Evolutionary conservation across 2,329 filamentous ascomycete species (phyloP), one percentile per base, ranked within the genome.

Genomic region (Aphanoascus verrucosus): DNA sequence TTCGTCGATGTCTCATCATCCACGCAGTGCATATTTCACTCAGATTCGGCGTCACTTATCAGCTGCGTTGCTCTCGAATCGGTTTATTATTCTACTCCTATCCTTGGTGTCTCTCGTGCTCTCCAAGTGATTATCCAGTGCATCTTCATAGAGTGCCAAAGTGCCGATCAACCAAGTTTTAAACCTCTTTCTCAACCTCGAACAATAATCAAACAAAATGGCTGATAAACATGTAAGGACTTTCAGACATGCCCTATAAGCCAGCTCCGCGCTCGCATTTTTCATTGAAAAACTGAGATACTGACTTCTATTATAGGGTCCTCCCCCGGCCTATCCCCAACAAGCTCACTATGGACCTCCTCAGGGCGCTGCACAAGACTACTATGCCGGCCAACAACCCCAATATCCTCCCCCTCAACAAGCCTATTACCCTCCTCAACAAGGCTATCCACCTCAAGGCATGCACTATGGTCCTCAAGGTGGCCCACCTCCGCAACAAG

Each of bases 381-480:
- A 68, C 58, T 69, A 70, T 58, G 52, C 57, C 43, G 52, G 55
- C 14, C 46, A 54, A 15, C 52, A 49, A 17, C 47, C 58, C 19
- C 56, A 56, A 40, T 64, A 64, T 54, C 59, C 59, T 42, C 55
- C 51, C 1, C 55, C 32, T 38, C 55, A 61, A 17, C 60, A 65
- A 52, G 58, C 57, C 54, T 68, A 68, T 37, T 60, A 58, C 35
- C 63, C 60, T 50, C 59, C 58, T 14, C 65, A 62, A n/a, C 65
- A 64, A 48, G 65, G 66, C 50, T 63, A 64, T 50, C 56, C 59
- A 53, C 56, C 58, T 37, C 56, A 62, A 49, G 59, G 59, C 49
- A 69, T 69, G 64, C 65, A 68, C 50, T 72, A 72, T 54, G 67
- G 66, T 49, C 68, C 65, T 46, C 68, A 68, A 49, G 62, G 60